These are phyloP conservation scores for Prunus kanzakura DNA, from an alignment of 306 rosid species.

Conservation along the genomic window DNA sequence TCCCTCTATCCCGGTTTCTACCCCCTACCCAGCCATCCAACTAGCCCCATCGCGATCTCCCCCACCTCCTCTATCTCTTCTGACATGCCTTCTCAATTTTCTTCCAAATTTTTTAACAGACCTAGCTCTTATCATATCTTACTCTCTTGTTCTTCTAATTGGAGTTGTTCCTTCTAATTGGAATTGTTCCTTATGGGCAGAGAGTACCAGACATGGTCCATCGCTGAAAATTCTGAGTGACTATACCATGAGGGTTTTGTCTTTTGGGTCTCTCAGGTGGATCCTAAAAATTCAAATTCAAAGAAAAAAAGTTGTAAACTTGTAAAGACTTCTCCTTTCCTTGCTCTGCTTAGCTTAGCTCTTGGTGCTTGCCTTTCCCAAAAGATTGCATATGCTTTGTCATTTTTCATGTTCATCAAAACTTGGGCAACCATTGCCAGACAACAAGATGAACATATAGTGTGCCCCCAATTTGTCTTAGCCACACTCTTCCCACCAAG, in stretches of 20 bases:
- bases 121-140: conserved; percentile 72
- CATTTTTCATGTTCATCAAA: too few relatives aligned
- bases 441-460: too few relatives aligned
- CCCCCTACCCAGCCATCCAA: too few relatives aligned
- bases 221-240: conserved; percentile 49
- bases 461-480: too few relatives aligned
- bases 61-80: conserved; percentile 43
- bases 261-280: conserved; percentile 78
- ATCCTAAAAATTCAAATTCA: conserved; percentile 45
- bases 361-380: too few relatives aligned
- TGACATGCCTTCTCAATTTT: conserved; percentile 54
- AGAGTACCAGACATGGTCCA: conserved; percentile 74
- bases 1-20: too few relatives aligned
- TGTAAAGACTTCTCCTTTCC: too few relatives aligned
- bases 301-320: background rate
- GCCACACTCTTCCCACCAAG: too few relatives aligned
- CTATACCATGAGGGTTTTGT: conserved; percentile 21
- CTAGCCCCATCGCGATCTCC: too few relatives aligned
- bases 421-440: too few relatives aligned
- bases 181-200: conserved; percentile 89
- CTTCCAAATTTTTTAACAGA: conserved; percentile 75
- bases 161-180: conserved; percentile 93
- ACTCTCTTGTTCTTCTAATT: conserved; percentile 77
- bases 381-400: too few relatives aligned
- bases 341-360: background rate